Conservation (phyloP, 2,329 filamentous ascomycete genomes). For the Colletotrichum sp. region DNA sequence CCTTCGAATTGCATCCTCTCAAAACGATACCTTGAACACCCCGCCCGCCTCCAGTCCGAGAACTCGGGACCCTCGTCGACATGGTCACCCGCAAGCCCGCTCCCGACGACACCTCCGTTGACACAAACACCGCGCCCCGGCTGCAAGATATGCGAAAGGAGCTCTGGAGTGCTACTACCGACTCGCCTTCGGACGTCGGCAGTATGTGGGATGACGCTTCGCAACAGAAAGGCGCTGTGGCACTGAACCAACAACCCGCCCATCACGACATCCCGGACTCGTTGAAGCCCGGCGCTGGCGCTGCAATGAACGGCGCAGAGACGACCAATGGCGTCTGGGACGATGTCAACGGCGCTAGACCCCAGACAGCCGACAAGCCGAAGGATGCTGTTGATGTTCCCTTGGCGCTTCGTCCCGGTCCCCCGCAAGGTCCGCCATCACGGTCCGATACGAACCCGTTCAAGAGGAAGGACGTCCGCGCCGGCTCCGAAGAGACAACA, state of each 20-base stretch:
- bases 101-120: constrained; percentile 30
- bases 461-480: constrained; percentile 48
- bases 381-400: constrained; percentile 29
- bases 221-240: constrained; percentile 2
- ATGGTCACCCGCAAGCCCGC: constrained; percentile 49
- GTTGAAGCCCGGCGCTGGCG: constrained; percentile 34
- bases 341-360: constrained; percentile 26
- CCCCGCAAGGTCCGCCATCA: constrained; percentile 5
- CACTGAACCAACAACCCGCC: neutral
- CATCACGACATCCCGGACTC: constrained; percentile 31
- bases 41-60: neutral
- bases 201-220: constrained; percentile 28
- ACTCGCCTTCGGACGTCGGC: constrained; percentile 33
- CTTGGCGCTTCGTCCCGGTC: constrained; percentile 33
- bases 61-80: constrained; percentile 22
- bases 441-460: constrained; percentile 58
- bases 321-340: constrained; percentile 36
- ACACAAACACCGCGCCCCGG: constrained; percentile 26
- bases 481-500: constrained; percentile 9
- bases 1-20: neutral
- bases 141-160: constrained; percentile 34
- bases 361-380: neutral
- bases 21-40: neutral
- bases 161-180: constrained; percentile 32
- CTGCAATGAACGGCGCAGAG: constrained; percentile 24